phyloP scores from a whole-genome alignment of 768 basidiomycete genomes.

The Lentinula sp. region DNA sequence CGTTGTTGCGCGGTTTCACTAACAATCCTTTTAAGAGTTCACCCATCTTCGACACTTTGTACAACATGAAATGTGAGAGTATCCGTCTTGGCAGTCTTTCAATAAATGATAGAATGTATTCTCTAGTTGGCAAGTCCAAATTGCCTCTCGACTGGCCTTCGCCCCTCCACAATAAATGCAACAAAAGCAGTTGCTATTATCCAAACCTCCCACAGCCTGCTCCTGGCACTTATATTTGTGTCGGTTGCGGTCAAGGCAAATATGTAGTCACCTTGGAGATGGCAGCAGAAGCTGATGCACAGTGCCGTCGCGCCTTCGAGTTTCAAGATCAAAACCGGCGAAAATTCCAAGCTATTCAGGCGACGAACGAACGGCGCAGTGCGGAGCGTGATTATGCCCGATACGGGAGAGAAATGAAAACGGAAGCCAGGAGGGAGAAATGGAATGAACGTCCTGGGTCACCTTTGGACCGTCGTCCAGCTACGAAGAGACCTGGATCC shows the following conservation, averaged over 20 bases:
- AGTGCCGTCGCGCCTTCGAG: not conserved
- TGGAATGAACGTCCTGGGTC: not conserved
- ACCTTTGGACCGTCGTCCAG: not conserved
- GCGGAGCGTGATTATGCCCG: not conserved
- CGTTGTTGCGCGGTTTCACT: not conserved
- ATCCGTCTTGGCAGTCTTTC: not conserved
- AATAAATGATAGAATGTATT: not conserved
- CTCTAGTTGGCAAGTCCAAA: conserved; percentile 10
- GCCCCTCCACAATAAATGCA: conserved; percentile 28
- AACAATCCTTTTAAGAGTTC: not conserved
- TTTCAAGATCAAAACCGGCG: not conserved
- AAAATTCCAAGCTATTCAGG: not conserved
- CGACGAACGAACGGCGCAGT: not conserved
- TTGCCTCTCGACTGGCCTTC: conserved; percentile 27
- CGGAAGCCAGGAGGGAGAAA: not conserved
- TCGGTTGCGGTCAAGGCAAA: not conserved
- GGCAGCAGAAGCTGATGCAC: conserved; percentile 1
- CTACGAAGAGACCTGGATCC: not conserved
- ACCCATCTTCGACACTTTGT: not conserved
- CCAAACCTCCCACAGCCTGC: conserved; percentile 22
- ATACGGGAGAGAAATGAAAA: not conserved
- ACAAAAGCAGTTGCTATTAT: conserved; percentile 22
- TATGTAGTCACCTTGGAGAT: conserved; percentile 1
- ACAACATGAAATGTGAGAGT: not conserved
- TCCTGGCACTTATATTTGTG: conserved; percentile 24